Percentiles rank a stretch among this genome's conserved stretches.
phyloP scores from a whole-genome alignment of 169 alveolate genomes.

The Plasmodium inui region DNA sequence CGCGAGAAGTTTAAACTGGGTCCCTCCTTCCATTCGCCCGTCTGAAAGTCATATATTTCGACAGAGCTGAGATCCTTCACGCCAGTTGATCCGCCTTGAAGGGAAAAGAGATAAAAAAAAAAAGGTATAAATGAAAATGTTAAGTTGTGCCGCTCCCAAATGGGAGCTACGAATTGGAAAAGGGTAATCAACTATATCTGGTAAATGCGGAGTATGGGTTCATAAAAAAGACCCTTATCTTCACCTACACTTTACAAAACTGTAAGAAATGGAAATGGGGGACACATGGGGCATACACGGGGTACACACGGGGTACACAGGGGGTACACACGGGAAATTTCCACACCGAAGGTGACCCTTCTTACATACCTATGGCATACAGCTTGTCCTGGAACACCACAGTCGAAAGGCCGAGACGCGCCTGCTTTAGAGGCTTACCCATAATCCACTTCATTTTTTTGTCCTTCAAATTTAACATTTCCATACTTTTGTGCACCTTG shows the following conservation, averaged over 20 bases:
- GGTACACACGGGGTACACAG: not conserved
- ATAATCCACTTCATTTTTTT: conserved; percentile 65
- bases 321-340: not conserved
- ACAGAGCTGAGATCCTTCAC: conserved; percentile 61
- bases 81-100: conserved; percentile 68
- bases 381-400: conserved; percentile 52
- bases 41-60: conserved; percentile 65
- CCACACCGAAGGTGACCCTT: not conserved
- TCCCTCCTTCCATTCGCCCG: conserved; percentile 35
- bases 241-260: not conserved
- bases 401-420: conserved; percentile 52
- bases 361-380: conserved; percentile 61
- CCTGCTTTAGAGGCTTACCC: conserved; percentile 65
- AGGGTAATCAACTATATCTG: not conserved
- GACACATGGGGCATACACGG: not conserved
- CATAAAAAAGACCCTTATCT: not conserved
- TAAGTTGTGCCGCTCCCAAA: not conserved
- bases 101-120: not conserved
- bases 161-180: not conserved
- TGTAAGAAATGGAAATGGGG: not conserved
- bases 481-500: conserved; percentile 67
- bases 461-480: conserved; percentile 72
- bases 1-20: conserved; percentile 55
- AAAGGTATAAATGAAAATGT: not conserved
- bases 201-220: not conserved